A percentile compares a stretch with the other conserved stretches of the same genome.
Conservation (phyloP, 768 basidiomycete species). For the Mycena galopus region DNA sequence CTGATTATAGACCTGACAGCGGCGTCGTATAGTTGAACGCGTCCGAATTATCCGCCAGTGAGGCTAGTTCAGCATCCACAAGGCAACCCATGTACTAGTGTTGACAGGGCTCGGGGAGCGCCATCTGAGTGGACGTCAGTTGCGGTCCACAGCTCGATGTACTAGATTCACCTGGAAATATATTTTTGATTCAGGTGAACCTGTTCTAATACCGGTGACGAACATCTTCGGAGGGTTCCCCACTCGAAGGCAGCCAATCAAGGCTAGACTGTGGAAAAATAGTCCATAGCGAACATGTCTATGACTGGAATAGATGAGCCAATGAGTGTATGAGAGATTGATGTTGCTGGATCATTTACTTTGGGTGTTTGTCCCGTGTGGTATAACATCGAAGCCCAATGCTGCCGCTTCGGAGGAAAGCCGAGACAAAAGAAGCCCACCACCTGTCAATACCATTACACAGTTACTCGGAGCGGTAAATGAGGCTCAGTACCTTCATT, state of each 20-base stretch:
- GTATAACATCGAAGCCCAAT: constrained; percentile 75
- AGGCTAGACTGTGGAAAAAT: constrained; percentile 78
- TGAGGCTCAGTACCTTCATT: constrained; percentile 66
- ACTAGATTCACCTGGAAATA: constrained; percentile 63
- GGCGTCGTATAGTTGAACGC: constrained; percentile 78
- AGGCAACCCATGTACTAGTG: constrained; percentile 77
- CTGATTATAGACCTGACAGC: constrained; percentile 67
- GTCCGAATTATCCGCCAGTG: constrained; percentile 65
- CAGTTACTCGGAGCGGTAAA: neutral
- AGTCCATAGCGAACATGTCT: constrained; percentile 76
- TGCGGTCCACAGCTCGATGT: neutral
- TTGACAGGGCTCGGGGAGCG: constrained; percentile 78
- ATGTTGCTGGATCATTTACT: constrained; percentile 57
- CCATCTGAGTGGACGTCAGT: constrained; percentile 61
- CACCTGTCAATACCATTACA: constrained; percentile 47
- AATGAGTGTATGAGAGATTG: neutral
- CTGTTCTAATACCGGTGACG: constrained; percentile 65
- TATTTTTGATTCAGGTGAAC: constrained; percentile 71
- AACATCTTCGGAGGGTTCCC: constrained; percentile 49
- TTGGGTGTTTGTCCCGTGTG: constrained; percentile 71
- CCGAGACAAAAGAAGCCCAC: constrained; percentile 77
- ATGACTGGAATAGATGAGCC: constrained; percentile 56
- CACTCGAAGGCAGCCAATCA: constrained; percentile 71
- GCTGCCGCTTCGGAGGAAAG: constrained; percentile 67
- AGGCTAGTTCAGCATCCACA: constrained; percentile 79